phyloP scores from a whole-genome alignment of 495 filamentous ascomycete species.

The Penicillium samsonianum region DNA sequence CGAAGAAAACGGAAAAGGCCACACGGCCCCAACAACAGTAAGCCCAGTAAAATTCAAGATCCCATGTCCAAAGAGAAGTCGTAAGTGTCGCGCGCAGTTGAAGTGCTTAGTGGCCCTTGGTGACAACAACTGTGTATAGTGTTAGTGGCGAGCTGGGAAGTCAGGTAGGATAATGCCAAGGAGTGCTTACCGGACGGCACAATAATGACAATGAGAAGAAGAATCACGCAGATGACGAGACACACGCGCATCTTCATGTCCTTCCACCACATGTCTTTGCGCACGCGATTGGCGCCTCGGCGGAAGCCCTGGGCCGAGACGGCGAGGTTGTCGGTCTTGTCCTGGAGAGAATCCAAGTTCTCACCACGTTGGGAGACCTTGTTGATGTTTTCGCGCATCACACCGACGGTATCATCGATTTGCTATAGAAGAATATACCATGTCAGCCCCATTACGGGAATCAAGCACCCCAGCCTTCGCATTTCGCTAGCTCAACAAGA shows the following conservation, averaged over 20 bases:
- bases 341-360: constrained; percentile 83
- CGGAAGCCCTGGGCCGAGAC: constrained; percentile 91
- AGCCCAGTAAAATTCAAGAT: constrained; percentile 35
- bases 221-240: constrained; percentile 81
- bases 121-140: constrained; percentile 31
- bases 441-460: constrained; percentile 22
- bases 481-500: constrained; percentile 4
- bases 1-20: constrained; percentile 37
- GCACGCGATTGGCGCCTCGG: constrained; percentile 88
- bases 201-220: constrained; percentile 89
- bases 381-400: constrained; percentile 94
- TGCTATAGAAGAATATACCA: constrained; percentile 60
- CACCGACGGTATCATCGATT: constrained; percentile 91
- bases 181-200: constrained; percentile 68
- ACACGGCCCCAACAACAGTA: constrained; percentile 35
- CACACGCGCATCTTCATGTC: constrained; percentile 99
- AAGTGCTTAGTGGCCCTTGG: constrained; percentile 31
- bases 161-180: background rate
- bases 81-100: constrained; percentile 29
- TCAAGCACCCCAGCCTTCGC: constrained; percentile 2
- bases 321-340: constrained; percentile 94
- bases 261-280: constrained; percentile 95
- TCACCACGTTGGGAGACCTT: constrained; percentile 91
- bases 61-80: constrained; percentile 36
- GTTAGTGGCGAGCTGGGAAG: constrained; percentile 22